Conservation (phyloP, 176 grass and related monocot species). For the Rhynchospora pubera region DNA sequence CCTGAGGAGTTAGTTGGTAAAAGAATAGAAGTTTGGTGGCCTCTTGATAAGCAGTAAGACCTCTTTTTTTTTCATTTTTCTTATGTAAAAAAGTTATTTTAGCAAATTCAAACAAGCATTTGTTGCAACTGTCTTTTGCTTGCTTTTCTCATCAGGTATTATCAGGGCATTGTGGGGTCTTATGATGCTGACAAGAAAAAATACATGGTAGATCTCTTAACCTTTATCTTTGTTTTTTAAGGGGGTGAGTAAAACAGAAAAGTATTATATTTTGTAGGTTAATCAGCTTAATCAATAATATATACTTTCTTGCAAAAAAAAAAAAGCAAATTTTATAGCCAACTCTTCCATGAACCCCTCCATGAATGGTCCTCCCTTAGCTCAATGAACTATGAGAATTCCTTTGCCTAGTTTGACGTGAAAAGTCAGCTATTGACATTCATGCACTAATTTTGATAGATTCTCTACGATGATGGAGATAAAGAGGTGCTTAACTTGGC, state of each 20-base stretch:
- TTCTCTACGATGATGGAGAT: constrained; percentile 84
- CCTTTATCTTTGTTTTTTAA: neutral
- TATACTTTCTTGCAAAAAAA: neutral
- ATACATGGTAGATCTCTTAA: constrained; percentile 52
- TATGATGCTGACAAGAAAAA: constrained; percentile 65
- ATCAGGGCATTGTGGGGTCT: constrained; percentile 66
- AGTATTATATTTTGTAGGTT: neutral
- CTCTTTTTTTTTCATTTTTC: constrained; percentile 14
- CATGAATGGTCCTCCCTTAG: no score
- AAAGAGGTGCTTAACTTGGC: constrained; percentile 68
- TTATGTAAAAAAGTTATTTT: neutral
- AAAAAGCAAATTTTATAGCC: neutral
- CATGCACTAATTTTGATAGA: constrained; percentile 29
- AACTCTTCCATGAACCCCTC: no score
- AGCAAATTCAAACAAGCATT: neutral
- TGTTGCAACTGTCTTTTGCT: no score
- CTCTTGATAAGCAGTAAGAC: constrained; percentile 77
- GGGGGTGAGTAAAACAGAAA: neutral
- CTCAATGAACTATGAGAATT: no score
- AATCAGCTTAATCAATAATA: constrained; percentile 9
- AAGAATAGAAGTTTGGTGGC: constrained; percentile 98
- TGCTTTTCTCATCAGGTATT: constrained; percentile 29
- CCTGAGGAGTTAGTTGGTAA: constrained; percentile 43
- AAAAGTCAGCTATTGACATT: constrained; percentile 15
- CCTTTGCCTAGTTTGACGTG: neutral